These are phyloP conservation scores for Fusarium paranaense DNA, from an alignment of 2,329 filamentous ascomycete species.

Conservation along the genomic window DNA sequence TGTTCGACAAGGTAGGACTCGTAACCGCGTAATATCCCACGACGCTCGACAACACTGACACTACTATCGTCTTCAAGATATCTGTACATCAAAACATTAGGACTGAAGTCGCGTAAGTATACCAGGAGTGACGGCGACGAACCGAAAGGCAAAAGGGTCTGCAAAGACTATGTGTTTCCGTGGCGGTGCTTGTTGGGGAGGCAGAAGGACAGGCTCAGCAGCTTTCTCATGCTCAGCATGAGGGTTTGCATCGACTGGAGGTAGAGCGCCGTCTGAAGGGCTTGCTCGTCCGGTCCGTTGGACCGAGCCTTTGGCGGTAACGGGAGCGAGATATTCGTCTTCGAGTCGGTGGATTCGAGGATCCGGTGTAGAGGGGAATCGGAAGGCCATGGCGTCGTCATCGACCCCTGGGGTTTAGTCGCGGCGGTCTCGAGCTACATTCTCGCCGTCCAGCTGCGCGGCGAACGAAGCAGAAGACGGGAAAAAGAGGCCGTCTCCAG, in stretches of 20 bases:
- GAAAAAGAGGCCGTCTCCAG: slow-evolving; percentile 25
- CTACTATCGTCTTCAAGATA: slow-evolving; percentile 89
- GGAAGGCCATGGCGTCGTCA: slow-evolving; percentile 54
- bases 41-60: slow-evolving; percentile 79
- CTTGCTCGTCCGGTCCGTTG: slow-evolving; percentile 39
- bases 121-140: slow-evolving; percentile 29
- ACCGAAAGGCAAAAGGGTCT: slow-evolving; percentile 69
- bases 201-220: slow-evolving; percentile 18
- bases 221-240: slow-evolving; percentile 29
- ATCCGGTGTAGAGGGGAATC: slow-evolving; percentile 45
- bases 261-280: slow-evolving; percentile 36
- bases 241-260: slow-evolving; percentile 31
- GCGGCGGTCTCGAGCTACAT: slow-evolving; percentile 41
- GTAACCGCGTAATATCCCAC: slow-evolving; percentile 80
- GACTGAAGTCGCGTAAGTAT: not conserved
- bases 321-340: slow-evolving; percentile 39
- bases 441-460: slow-evolving; percentile 26
- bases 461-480: slow-evolving; percentile 25
- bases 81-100: slow-evolving; percentile 49
- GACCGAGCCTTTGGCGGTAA: slow-evolving; percentile 31
- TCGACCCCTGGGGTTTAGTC: slow-evolving; percentile 39
- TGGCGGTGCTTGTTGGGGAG: slow-evolving; percentile 26
- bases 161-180: slow-evolving; percentile 66
- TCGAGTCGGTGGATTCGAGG: slow-evolving; percentile 42
- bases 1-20: slow-evolving; percentile 96